phyloP scores from a whole-genome alignment of 2,329 filamentous ascomycete genomes.

The Albophoma yamanashiensis region DNA sequence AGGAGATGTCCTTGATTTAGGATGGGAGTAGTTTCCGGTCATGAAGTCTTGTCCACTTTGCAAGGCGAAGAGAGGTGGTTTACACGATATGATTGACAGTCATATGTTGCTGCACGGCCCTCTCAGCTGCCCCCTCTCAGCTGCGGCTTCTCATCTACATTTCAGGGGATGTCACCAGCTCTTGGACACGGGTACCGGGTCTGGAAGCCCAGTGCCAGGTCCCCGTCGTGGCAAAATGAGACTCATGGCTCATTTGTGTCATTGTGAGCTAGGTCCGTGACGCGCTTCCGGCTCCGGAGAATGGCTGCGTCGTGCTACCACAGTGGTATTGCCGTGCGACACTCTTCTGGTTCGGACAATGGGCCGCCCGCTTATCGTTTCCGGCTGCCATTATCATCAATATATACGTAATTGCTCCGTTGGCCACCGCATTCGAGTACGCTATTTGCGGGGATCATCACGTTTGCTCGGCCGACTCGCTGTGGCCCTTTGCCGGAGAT shows the following conservation, averaged over 20 bases:
- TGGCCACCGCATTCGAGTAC: background rate
- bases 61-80: background rate
- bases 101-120: background rate
- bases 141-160: background rate
- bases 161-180: background rate
- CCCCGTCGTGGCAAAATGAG: background rate
- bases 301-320: background rate
- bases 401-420: background rate
- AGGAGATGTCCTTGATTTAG: background rate
- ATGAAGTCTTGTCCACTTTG: background rate
- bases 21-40: background rate
- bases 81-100: background rate
- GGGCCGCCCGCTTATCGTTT: background rate
- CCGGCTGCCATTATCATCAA: background rate
- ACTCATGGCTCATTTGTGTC: background rate
- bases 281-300: background rate
- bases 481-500: background rate
- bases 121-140: background rate
- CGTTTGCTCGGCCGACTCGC: background rate
- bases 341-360: background rate
- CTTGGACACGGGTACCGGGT: background rate
- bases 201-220: background rate
- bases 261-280: background rate
- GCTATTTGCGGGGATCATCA: too few species aligned
- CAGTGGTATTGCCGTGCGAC: background rate